A percentile compares a stretch with the other conserved stretches of the same genome.
Conservation (phyloP, 2,329 filamentous ascomycete species). For the Colletotrichum sp. region DNA sequence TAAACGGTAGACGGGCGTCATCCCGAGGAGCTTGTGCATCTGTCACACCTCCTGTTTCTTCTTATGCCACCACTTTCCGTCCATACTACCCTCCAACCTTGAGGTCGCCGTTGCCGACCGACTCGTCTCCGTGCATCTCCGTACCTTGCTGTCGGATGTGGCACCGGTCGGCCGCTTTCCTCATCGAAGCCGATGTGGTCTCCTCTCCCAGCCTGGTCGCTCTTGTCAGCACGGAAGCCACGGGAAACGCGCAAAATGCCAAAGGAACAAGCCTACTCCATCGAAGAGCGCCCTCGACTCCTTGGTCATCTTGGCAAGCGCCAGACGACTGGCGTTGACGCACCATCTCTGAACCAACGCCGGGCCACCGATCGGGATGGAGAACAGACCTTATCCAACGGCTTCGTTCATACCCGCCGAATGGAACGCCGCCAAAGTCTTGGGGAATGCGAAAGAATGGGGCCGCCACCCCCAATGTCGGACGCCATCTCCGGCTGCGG, state of each 20-base stretch:
- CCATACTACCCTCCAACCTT: neutral
- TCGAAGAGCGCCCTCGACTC: neutral
- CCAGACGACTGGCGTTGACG: neutral
- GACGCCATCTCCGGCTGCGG: slow-evolving; percentile 1
- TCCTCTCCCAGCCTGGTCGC: neutral
- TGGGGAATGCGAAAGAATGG: neutral
- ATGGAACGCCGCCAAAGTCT: neutral
- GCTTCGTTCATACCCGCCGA: neutral
- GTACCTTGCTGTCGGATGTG: neutral
- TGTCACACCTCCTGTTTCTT: neutral
- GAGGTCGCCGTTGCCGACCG: neutral
- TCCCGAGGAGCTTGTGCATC: neutral
- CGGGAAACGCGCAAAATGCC: neutral
- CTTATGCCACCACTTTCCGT: neutral
- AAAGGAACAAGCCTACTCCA: neutral
- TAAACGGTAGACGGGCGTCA: neutral
- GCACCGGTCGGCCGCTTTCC: neutral
- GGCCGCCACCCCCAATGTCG: slow-evolving; percentile 1
- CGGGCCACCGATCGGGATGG: slow-evolving; percentile 8
- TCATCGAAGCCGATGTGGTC: neutral
- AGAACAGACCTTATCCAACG: neutral
- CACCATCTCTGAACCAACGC: neutral
- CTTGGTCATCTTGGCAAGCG: neutral
- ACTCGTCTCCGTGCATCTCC: neutral
- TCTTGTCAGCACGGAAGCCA: neutral